Conservation (phyloP, 768 basidiomycete genomes). For the Amanita muscaria region DNA sequence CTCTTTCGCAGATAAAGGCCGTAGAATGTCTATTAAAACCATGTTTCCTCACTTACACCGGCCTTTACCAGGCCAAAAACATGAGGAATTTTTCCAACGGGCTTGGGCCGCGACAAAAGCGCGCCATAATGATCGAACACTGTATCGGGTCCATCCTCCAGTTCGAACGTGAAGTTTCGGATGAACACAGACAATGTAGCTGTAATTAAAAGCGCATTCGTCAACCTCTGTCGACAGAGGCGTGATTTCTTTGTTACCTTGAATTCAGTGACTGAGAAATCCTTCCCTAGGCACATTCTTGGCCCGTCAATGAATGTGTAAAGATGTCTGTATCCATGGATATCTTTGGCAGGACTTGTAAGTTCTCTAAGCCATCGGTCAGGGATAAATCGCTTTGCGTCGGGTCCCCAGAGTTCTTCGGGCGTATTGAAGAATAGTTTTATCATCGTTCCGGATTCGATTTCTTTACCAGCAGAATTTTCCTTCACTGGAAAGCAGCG, state of each 20-base stretch:
- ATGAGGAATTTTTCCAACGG: slow-evolving; percentile 24
- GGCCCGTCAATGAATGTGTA: slow-evolving; percentile 38
- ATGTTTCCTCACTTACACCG: slow-evolving; percentile 43
- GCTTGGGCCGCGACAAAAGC: slow-evolving; percentile 31
- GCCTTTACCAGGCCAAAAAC: too few species aligned
- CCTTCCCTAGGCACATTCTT: slow-evolving; percentile 35
- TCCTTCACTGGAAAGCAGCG: slow-evolving; percentile 25
- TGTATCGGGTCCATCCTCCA: slow-evolving; percentile 31
- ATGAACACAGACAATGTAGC: slow-evolving; percentile 36
- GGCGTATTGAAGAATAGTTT: slow-evolving; percentile 34
- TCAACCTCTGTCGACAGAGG: background rate
- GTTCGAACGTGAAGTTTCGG: slow-evolving; percentile 31
- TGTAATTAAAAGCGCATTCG: slow-evolving; percentile 15
- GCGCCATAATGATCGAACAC: slow-evolving; percentile 27
- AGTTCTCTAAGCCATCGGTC: slow-evolving; percentile 31
- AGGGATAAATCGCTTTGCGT: slow-evolving; percentile 35
- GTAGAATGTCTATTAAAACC: slow-evolving; percentile 76
- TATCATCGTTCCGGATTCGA: slow-evolving; percentile 18
- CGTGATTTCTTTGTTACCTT: background rate
- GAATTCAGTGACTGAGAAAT: slow-evolving; percentile 23
- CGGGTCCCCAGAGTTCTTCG: slow-evolving; percentile 33
- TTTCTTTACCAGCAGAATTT: slow-evolving; percentile 15
- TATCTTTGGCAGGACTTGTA: slow-evolving; percentile 19
- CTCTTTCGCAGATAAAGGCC: slow-evolving; percentile 14
- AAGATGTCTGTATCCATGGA: slow-evolving; percentile 30